Base-by-base conservation (phyloP, 2,329 filamentous ascomycete species). In the Xylariales sp. region DNA sequence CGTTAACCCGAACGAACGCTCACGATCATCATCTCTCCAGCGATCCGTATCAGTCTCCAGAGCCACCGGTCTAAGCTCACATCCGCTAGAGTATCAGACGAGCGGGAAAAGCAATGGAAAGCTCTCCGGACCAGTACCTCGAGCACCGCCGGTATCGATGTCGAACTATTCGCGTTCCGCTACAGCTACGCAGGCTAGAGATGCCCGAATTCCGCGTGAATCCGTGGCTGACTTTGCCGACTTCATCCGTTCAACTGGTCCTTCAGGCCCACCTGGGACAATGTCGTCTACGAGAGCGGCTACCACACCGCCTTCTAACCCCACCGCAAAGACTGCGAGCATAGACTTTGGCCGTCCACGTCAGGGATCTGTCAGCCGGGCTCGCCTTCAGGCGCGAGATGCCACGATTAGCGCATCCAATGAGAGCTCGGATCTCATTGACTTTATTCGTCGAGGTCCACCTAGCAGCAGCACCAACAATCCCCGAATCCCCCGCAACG, bases 381-480 rank as follows among this genome's bases (percentile, higher is more conserved):
- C 67, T 34, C 78, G 77, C 45, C 73, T 85, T 35, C 76, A 85
- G 61, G 82, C 91, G 44, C 84, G 88, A 36, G 82, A 88, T 46
- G 79, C 87, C 27, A 71, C 74, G 31, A 74, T 80, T 12, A 74
- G 81, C 37, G 69, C 68, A 43, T 73, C 71, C 38, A 79, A 80
- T 38, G 82, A 83, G 49, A 94, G 83, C 43, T 86, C 87, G 10
- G 93, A 96, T 46, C 69, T 98, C 44, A 95, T 96, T 50, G 90
- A 97, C 59, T 97, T 98, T 61, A 94, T 98, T 50, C 83, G 90
- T 33, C 83, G 88, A 58, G 91, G 90, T 1, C 89, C 89, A 3
- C 84, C 86, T 0, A 59, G 68, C 32, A 59, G 68, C 32, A 66
- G 70, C 24, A 72, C 70, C 31, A 73, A 74, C 19, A 76, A 77